A percentile compares a stretch with the other conserved stretches of the same genome.
These are phyloP conservation scores for Chlamydomonas sphaeroides DNA, from an alignment of 139 green algal species.

Conservation along the genomic window DNA sequence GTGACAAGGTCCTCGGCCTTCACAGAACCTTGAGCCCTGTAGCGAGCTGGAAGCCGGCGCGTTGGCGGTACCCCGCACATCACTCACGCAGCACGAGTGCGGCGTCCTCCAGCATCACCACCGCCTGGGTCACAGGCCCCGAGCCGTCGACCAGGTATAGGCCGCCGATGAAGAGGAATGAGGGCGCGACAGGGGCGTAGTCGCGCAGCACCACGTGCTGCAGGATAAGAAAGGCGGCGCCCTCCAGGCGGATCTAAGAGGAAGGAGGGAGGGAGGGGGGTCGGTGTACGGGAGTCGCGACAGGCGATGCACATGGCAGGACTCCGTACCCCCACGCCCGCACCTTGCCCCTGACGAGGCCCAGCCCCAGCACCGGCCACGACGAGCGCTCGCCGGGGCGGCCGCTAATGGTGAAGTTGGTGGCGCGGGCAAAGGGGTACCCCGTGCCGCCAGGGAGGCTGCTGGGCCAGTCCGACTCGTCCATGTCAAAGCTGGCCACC, in stretches of 20 bases:
- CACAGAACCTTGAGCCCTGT: too few species aligned
- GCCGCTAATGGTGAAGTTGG: slow-evolving; percentile 16
- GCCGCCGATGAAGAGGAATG: slow-evolving; percentile 20
- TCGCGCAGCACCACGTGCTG: slow-evolving; percentile 12
- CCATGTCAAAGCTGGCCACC: not conserved
- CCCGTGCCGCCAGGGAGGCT: too few species aligned
- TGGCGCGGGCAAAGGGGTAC: not conserved
- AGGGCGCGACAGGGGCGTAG: not conserved
- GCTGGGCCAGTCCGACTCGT: not conserved
- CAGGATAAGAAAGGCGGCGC: not conserved
- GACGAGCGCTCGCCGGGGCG: not conserved
- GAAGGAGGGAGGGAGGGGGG: too few species aligned
- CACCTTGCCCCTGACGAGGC: slow-evolving; percentile 22
- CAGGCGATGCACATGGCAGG: not conserved
- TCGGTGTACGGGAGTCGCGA: too few species aligned
- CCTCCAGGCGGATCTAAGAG: slow-evolving; percentile 4
- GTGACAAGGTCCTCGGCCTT: too few species aligned
- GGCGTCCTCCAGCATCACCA: slow-evolving; percentile 22
- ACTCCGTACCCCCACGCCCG: not conserved
- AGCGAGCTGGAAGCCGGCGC: too few species aligned
- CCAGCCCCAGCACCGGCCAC: not conserved
- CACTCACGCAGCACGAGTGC: slow-evolving; percentile 32
- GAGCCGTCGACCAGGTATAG: slow-evolving; percentile 7
- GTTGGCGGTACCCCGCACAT: too few species aligned
- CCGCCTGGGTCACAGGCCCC: not conserved